Evolutionary conservation across 179 eudicot genomes (phyloP).

Genomic region (Silene noctiflora): DNA sequence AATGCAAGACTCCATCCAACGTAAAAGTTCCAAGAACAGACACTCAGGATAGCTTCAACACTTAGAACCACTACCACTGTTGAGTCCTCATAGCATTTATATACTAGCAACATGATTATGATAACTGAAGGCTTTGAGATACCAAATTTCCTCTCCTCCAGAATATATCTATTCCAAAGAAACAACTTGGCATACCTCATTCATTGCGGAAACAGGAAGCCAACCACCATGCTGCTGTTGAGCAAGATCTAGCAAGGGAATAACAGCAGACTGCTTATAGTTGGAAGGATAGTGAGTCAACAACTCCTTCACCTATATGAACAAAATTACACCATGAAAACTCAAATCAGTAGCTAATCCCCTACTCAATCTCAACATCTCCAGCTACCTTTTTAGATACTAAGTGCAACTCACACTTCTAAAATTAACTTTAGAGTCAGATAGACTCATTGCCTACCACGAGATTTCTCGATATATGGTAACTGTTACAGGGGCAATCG

Average conservation of each 20-base stretch:
- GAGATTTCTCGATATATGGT: background rate
- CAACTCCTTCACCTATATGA: conserved; percentile 74
- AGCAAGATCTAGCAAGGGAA: conserved; percentile 93
- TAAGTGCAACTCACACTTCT: background rate
- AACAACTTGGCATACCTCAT: conserved; percentile 56
- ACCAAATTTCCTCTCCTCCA: background rate
- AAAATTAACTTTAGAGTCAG: background rate
- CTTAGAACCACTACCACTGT: no score
- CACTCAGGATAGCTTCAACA: no score
- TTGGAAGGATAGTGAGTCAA: conserved; percentile 87
- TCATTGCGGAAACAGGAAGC: conserved; percentile 99
- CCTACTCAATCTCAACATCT: background rate
- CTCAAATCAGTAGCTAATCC: background rate
- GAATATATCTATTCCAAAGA: conserved; percentile 2
- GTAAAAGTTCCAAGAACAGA: no score
- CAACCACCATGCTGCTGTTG: conserved; percentile 99
- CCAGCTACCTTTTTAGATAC: background rate
- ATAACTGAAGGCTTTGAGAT: background rate
- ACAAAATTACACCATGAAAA: conserved; percentile 4
- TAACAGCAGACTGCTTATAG: conserved; percentile 98
- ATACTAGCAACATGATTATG: background rate
- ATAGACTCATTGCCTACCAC: background rate
- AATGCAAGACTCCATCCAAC: background rate
- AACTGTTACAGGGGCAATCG: no score
- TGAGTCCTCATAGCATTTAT: no score